Base-by-base conservation (phyloP, 1,284 basidiomycete genomes). In the Mycena citricolor region DNA sequence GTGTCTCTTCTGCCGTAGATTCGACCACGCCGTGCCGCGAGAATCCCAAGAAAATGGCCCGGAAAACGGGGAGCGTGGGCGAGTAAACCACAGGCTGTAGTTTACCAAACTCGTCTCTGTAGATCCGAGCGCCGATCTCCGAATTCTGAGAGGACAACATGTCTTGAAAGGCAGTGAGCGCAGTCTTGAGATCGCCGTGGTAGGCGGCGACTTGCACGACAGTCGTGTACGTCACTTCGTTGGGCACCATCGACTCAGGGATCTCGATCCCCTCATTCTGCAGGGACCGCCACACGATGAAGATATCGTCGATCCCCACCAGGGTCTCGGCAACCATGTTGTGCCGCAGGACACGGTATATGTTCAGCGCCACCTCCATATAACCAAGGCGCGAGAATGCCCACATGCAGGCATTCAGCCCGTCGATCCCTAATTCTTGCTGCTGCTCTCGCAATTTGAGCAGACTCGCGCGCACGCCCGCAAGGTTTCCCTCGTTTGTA, bases 41-140 rank as follows among this genome's bases (percentile, higher is more conserved):
- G 61, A 92, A 94, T 0, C 88, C 90, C 7, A 84, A 70, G 60
- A 94, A 91, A 19, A 94, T 63, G 7, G 79, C 76, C 11, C 85
- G 76, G 59, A 85, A 94, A 12, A 79, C 67, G 19, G 75, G 64
- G 34, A 77, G 52, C 2, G 70, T 76, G 1, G 81, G 73, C 30
- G 62, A 55, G 49, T 74, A 76, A 20, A 57, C 54, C 6, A 49
- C 47, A 12, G 64, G 62, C 28, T 52, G 50, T n/a, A 54, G 52
- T 13, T 56, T 40, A 8, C 61, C 60, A 25, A 57, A 47, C 12
- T 59, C 60, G 32, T 61, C 57, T 8, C 50, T 53, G 37, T 54
- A 49, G 10, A 61, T 51, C 8, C 57, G 60, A 13, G 64, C 60
- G 11, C 62, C 61, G 8, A 55, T 55, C 51, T 73, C 68, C 20